phyloP scores from a whole-genome alignment of 176 grass and related monocot genomes.

The Triticum turgidum region DNA sequence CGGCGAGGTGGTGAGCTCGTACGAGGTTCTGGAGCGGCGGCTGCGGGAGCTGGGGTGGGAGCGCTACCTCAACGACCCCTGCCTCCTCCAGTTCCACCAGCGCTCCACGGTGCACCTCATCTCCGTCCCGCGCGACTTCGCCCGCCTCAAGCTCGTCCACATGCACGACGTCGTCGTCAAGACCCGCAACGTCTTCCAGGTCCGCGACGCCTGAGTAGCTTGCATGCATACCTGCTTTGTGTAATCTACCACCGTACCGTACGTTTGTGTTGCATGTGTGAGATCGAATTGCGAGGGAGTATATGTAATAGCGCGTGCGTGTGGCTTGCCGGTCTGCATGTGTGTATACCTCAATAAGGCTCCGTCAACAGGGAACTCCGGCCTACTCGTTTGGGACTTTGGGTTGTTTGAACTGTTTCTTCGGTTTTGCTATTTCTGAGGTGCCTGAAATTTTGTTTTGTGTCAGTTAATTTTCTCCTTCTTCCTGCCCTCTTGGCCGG shows the following conservation, averaged over 20 bases:
- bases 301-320: too few relatives aligned
- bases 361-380: too few relatives aligned
- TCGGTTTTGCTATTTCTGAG: too few relatives aligned
- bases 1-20: constrained; percentile 61
- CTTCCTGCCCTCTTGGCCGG: too few relatives aligned
- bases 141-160: constrained; percentile 63
- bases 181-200: constrained; percentile 78
- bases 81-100: constrained; percentile 82
- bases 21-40: constrained; percentile 61
- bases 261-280: not conserved
- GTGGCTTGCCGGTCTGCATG: not conserved
- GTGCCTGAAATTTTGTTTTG: not conserved
- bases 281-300: not conserved
- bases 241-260: not conserved
- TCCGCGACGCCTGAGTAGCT: constrained; percentile 49
- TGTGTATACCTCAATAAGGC: not conserved
- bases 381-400: not conserved
- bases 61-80: constrained; percentile 62
- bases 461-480: too few relatives aligned
- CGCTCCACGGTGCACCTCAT: constrained; percentile 78
- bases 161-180: constrained; percentile 94
- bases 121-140: constrained; percentile 70
- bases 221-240: too few relatives aligned
- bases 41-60: constrained; percentile 73
- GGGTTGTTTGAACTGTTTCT: too few relatives aligned